Evolutionary conservation across 441 rosid genomes (phyloP).

Genomic region (Arabidopsis lyrata): DNA sequence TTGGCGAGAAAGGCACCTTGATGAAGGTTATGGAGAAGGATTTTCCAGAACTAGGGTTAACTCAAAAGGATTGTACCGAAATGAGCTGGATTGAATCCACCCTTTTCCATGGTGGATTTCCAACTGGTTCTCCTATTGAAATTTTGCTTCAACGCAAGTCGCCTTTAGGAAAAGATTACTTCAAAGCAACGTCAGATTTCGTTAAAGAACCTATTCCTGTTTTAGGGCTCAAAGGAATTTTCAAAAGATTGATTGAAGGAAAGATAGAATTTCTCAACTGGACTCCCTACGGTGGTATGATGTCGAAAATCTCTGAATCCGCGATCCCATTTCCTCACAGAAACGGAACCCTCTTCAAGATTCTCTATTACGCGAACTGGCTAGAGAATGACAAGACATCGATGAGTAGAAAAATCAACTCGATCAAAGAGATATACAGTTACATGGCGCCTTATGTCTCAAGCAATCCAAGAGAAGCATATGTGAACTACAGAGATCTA

Average conservation of each 20-base stretch:
- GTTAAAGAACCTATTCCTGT: slow-evolving; percentile 55
- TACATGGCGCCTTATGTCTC: slow-evolving; percentile 70
- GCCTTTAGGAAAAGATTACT: slow-evolving; percentile 50
- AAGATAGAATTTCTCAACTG: slow-evolving; percentile 54
- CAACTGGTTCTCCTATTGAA: slow-evolving; percentile 48
- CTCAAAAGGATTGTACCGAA: slow-evolving; percentile 53
- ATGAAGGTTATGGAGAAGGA: slow-evolving; percentile 48
- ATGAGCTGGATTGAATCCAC: slow-evolving; percentile 70
- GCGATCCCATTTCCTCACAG: slow-evolving; percentile 69
- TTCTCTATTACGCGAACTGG: slow-evolving; percentile 50
- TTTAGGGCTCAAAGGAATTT: slow-evolving; percentile 56
- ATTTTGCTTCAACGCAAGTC: slow-evolving; percentile 65
- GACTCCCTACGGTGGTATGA: slow-evolving; percentile 71
- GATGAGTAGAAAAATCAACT: slow-evolving; percentile 37
- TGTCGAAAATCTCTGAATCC: slow-evolving; percentile 52
- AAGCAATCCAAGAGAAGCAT: slow-evolving; percentile 60
- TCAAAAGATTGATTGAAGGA: slow-evolving; percentile 56
- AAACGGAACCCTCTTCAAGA: slow-evolving; percentile 54
- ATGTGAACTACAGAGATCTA: slow-evolving; percentile 70
- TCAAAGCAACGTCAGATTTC: slow-evolving; percentile 76
- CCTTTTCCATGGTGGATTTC: slow-evolving; percentile 55
- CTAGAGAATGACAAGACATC: slow-evolving; percentile 38
- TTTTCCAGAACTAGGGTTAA: slow-evolving; percentile 69
- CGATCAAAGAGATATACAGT: slow-evolving; percentile 53
- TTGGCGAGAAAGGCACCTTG: slow-evolving; percentile 51